Conservation (phyloP, 75 land plant genomes). For the Gnetum montanum region DNA sequence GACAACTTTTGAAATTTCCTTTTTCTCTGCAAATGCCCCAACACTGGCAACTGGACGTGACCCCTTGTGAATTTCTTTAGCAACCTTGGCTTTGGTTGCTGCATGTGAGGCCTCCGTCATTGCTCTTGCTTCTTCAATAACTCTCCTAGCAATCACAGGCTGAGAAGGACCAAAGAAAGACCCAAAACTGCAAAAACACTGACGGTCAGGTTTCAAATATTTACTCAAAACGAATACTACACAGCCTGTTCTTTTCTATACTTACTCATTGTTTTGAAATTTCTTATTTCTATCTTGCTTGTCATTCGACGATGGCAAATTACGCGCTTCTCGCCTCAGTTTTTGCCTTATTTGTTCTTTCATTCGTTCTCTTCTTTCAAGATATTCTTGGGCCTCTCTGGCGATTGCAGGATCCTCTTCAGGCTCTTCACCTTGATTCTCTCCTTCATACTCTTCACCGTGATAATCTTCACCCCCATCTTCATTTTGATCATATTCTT, state of each 20-base stretch:
- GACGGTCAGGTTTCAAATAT: not conserved
- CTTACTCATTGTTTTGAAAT: constrained; percentile 1
- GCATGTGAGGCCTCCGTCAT: constrained; percentile 39
- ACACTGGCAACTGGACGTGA: too few species aligned
- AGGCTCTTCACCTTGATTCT: not conserved
- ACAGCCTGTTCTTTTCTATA: not conserved
- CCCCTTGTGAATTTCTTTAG: constrained; percentile 24
- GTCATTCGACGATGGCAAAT: not conserved
- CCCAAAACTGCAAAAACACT: constrained; percentile 42
- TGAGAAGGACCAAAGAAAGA: constrained; percentile 89
- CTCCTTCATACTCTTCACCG: too few species aligned
- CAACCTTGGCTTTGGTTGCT: constrained; percentile 17
- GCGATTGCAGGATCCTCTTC: constrained; percentile 1
- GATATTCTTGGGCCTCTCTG: not conserved
- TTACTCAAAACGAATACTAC: not conserved
- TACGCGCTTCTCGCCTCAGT: not conserved
- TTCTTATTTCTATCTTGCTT: not conserved
- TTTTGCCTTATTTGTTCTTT: not conserved
- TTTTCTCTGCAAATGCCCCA: too few species aligned
- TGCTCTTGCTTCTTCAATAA: constrained; percentile 66
- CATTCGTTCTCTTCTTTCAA: not conserved
- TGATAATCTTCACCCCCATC: too few species aligned
- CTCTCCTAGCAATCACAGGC: constrained; percentile 72
- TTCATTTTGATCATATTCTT: not conserved
- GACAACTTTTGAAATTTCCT: too few species aligned